These are phyloP conservation scores for Entamoeba dispar DNA, from an alignment of 208 protist species.

Conservation along the genomic window DNA sequence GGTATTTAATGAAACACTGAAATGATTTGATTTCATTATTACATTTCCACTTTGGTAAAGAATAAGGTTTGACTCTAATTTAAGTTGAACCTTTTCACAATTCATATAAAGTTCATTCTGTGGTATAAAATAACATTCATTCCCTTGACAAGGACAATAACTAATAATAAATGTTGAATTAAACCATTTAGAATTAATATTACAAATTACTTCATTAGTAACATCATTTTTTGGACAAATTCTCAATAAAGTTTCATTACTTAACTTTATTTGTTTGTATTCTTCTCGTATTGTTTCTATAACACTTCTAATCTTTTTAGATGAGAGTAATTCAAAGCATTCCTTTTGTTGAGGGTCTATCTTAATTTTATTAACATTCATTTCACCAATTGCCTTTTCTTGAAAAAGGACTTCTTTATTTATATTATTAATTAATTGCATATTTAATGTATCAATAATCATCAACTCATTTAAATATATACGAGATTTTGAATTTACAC, in stretches of 20 bases:
- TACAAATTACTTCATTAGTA: neutral
- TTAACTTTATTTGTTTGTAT: neutral
- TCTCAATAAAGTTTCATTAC: neutral
- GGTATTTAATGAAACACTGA: neutral
- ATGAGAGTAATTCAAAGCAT: too few relatives aligned
- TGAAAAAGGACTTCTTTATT: neutral
- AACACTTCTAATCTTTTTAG: too few relatives aligned
- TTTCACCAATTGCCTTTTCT: neutral
- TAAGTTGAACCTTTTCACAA: neutral
- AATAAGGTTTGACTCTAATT: neutral
- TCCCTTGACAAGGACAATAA: neutral
- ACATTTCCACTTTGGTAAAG: neutral
- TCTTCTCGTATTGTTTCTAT: too few relatives aligned
- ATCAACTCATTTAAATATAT: neutral
- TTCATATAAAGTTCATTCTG: neutral
- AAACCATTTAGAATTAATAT: neutral
- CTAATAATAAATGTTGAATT: neutral
- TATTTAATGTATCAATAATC: neutral
- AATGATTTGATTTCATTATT: neutral
- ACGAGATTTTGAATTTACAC: neutral
- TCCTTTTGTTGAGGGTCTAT: too few relatives aligned
- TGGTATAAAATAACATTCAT: neutral
- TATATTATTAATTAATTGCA: neutral
- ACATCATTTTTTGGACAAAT: neutral
- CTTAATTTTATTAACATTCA: neutral